A percentile compares a stretch with the other conserved stretches of the same genome.
These are phyloP conservation scores for Eugenia klotzschiana DNA, from an alignment of 441 rosid species.

Conservation along the genomic window DNA sequence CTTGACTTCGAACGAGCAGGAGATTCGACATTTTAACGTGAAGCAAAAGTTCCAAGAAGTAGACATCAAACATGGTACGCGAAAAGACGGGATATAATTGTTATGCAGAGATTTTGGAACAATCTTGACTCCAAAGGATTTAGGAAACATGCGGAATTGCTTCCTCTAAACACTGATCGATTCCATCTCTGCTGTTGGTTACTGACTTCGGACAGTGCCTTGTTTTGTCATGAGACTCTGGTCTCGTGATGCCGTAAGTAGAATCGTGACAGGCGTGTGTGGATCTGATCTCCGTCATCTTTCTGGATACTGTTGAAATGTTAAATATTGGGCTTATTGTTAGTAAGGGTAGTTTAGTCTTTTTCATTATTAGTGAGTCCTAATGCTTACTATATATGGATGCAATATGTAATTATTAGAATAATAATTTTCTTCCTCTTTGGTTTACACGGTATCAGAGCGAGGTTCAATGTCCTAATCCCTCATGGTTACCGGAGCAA, in stretches of 20 bases:
- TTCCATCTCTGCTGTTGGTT: background rate
- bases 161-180: background rate
- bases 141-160: background rate
- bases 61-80: slow-evolving; percentile 19
- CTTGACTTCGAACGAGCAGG: slow-evolving; percentile 14
- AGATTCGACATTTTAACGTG: slow-evolving; percentile 28
- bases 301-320: too few relatives aligned
- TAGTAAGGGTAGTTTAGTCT: too few relatives aligned
- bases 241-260: background rate
- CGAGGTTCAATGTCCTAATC: too few relatives aligned
- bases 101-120: background rate
- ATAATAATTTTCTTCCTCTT: too few relatives aligned
- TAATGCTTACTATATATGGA: too few relatives aligned
- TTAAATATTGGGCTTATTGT: too few relatives aligned
- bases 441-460: too few relatives aligned
- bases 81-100: slow-evolving; percentile 20
- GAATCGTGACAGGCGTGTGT: background rate
- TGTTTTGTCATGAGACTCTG: background rate
- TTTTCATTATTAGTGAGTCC: too few relatives aligned
- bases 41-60: slow-evolving; percentile 21
- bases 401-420: too few relatives aligned
- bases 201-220: background rate
- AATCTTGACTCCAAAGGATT: background rate
- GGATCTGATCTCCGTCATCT: background rate
- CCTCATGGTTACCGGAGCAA: too few relatives aligned